phyloP scores from a whole-genome alignment of 2,329 filamentous ascomycete genomes.

The Botrytis hyacinthi region DNA sequence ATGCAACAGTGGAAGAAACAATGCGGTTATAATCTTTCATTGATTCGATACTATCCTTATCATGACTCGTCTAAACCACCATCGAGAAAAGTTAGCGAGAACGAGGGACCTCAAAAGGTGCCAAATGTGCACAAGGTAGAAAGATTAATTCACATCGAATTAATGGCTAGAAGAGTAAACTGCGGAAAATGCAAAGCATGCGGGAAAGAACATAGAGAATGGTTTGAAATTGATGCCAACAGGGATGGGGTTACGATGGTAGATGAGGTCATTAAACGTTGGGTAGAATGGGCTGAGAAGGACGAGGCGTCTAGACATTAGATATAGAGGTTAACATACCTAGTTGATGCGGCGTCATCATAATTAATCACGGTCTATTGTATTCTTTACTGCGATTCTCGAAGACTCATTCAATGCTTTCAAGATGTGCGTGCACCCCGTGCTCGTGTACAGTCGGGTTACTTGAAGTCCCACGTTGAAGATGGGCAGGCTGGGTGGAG shows the following conservation, averaged over 20 bases:
- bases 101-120: slow-evolving; percentile 62
- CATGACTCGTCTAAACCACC: slow-evolving; percentile 37
- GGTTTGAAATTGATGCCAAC: slow-evolving; percentile 85
- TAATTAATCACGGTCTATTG: background rate
- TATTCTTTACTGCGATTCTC: background rate
- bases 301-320: slow-evolving; percentile 22
- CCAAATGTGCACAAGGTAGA: slow-evolving; percentile 87
- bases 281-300: slow-evolving; percentile 68
- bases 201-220: slow-evolving; percentile 84
- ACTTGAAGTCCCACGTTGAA: background rate
- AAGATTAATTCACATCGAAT: slow-evolving; percentile 83
- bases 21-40: slow-evolving; percentile 82
- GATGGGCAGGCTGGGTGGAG: background rate
- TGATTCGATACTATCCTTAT: slow-evolving; percentile 92
- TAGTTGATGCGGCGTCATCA: background rate
- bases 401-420: background rate
- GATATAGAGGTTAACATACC: background rate
- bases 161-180: slow-evolving; percentile 59
- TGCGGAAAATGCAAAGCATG: slow-evolving; percentile 68
- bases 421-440: background rate
- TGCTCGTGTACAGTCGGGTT: background rate
- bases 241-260: slow-evolving; percentile 66
- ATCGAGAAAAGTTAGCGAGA: slow-evolving; percentile 20
- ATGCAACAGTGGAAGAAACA: slow-evolving; percentile 93
- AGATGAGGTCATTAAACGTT: slow-evolving; percentile 74